Base-by-base conservation (phyloP, 345 rosid genomes). In the Trapa incisa region DNA sequence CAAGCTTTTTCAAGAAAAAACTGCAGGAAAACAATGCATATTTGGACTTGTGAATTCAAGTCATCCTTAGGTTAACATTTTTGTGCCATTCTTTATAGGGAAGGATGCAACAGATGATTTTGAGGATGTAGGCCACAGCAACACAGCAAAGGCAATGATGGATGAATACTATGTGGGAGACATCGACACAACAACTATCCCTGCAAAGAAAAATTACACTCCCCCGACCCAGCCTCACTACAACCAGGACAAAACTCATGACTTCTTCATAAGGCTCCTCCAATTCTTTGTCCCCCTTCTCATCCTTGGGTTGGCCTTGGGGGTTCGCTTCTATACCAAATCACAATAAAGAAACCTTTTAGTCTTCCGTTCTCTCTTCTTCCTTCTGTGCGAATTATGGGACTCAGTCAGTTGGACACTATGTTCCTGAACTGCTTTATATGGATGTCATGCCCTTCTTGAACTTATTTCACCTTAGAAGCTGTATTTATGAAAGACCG, bases 21-120 rank as follows among this genome's bases (percentile, higher is more conserved):
- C n/a, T n/a, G 8, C 33, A n/a, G 33, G 60, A 17, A 50, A 50
- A 15, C 56, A 15, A 45, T 45, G 13, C 8, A 15, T 16, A 15
- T 15, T 54, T 54, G 7, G 2, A 58, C 63, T 29, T 8, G 1
- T 29, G 37, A 58, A 33, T 14, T 32, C 11, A 2, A 22, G 22
- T 54, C 61, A 9, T 58, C 35, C 22, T 54, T 35, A 22, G 8
- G 33, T 54, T 54, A 35, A 1, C 37, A 9, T 29, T 32, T 58
- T 11, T 35, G 50, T 33, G 33, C 32, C 6, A 6, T 1, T 63
- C 62, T 22, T 41, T 41, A 57, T 78, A 90, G 98, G 98, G 73
- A 90, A 94, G 83, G 99, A 94, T 57, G 97, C 99, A 0, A 91
- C 96, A n/a, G 86, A 86, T 76, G 99, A 94, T 75, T 94, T 94